These are phyloP conservation scores for Ramaria sp. DNA, from an alignment of 768 basidiomycete genomes.

Conservation along the genomic window DNA sequence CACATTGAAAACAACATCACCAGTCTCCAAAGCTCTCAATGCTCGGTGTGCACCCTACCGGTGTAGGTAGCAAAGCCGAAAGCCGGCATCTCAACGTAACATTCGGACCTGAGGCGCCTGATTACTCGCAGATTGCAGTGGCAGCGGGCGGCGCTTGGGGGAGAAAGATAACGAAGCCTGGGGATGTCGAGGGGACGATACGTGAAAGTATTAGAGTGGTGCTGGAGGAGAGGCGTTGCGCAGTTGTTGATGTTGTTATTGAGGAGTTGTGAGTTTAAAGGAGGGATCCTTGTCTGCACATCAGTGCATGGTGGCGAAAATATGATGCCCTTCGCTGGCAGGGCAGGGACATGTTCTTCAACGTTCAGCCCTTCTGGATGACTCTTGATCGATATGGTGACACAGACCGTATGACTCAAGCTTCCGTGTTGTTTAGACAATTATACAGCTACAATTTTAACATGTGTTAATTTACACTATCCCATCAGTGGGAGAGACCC, in stretches of 20 bases:
- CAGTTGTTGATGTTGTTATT: constrained; percentile 52
- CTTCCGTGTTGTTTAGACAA: too few relatives aligned
- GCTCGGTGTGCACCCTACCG: constrained; percentile 51
- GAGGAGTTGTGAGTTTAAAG: constrained; percentile 24
- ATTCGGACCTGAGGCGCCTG: constrained; percentile 50
- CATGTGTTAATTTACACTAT: too few relatives aligned
- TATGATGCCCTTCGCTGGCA: too few relatives aligned
- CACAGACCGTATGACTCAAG: too few relatives aligned
- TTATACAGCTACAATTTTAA: too few relatives aligned
- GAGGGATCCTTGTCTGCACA: too few relatives aligned
- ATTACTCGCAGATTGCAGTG: constrained; percentile 50
- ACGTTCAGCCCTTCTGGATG: too few relatives aligned
- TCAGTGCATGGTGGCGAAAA: too few relatives aligned
- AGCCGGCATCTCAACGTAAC: constrained; percentile 47
- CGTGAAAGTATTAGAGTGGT: constrained; percentile 46
- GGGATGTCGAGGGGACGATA: constrained; percentile 25
- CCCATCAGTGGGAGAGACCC: too few relatives aligned
- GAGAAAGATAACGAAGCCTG: constrained; percentile 19
- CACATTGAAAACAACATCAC: constrained; percentile 1
- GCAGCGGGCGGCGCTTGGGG: constrained; percentile 63
- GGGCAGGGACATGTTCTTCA: too few relatives aligned
- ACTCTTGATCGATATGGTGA: too few relatives aligned
- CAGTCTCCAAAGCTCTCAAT: constrained; percentile 54
- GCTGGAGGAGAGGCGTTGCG: constrained; percentile 45
- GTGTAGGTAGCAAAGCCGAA: constrained; percentile 32